A percentile compares a stretch with the other conserved stretches of the same genome.
phyloP scores from a whole-genome alignment of 2,329 filamentous ascomycete species.

The Arthroderma sp. region DNA sequence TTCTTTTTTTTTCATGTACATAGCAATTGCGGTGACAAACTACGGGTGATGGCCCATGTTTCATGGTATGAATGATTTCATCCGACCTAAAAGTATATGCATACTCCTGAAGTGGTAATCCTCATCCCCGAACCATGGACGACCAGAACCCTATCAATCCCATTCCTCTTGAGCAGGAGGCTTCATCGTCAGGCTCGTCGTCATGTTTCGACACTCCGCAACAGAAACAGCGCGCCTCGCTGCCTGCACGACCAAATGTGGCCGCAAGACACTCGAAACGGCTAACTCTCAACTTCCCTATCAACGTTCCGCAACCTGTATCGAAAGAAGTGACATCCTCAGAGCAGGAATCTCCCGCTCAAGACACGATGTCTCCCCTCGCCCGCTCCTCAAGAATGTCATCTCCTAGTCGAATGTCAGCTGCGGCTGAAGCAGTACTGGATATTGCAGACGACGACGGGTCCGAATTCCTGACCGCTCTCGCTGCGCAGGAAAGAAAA shows the following conservation, averaged over 20 bases:
- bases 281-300: constrained; percentile 35
- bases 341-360: constrained; percentile 17
- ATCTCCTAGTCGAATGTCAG: constrained; percentile 18
- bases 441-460: constrained; percentile 34
- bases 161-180: constrained; percentile 1
- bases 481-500: constrained; percentile 80
- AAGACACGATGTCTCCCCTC: constrained; percentile 21
- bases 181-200: constrained; percentile 1
- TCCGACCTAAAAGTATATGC: too few species aligned
- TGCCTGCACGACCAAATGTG: constrained; percentile 22
- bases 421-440: constrained; percentile 7
- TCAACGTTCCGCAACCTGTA: constrained; percentile 23
- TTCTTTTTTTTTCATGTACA: too few species aligned
- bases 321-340: background rate
- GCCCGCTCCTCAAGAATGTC: constrained; percentile 21
- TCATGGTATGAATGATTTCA: too few species aligned
- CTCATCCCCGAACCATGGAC: constrained; percentile 6
- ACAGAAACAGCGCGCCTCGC: constrained; percentile 21
- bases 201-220: constrained; percentile 3
- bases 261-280: constrained; percentile 32
- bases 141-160: constrained; percentile 1
- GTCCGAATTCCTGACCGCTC: constrained; percentile 66
- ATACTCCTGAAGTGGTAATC: too few species aligned
- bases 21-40: too few species aligned
- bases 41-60: too few species aligned